Percentiles rank a stretch among this genome's conserved stretches.
These are phyloP conservation scores for Musa acuminata DNA, from an alignment of 176 grass and related monocot species.

Conservation along the genomic window DNA sequence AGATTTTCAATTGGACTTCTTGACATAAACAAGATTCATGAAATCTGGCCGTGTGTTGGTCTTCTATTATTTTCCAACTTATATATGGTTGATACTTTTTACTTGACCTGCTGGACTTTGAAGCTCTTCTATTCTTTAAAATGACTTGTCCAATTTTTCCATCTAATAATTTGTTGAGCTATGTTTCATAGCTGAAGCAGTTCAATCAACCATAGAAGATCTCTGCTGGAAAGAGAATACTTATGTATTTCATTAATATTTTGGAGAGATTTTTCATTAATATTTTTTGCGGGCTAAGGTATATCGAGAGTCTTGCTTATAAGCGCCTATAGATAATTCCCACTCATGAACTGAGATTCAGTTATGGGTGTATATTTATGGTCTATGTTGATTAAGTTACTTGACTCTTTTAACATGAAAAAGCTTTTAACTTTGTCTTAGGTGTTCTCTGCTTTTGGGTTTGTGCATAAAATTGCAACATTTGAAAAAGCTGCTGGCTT, in stretches of 20 bases:
- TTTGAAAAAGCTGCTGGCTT: slow-evolving; percentile 99
- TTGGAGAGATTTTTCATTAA: neutral
- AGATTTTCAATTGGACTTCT: too few species aligned
- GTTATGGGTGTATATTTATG: neutral
- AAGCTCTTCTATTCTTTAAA: neutral
- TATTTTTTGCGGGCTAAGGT: neutral
- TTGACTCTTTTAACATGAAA: neutral
- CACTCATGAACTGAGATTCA: neutral
- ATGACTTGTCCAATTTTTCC: neutral
- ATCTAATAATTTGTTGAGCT: neutral
- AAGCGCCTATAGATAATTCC: neutral
- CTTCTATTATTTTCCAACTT: neutral
- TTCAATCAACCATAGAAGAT: neutral
- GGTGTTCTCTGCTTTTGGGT: slow-evolving; percentile 98
- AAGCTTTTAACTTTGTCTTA: neutral
- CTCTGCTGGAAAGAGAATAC: neutral
- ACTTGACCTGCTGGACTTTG: neutral
- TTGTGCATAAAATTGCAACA: slow-evolving; percentile 98
- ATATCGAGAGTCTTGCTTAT: neutral
- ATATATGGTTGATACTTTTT: neutral
- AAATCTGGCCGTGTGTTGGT: neutral
- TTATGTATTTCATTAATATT: neutral
- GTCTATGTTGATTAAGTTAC: neutral
- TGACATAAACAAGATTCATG: neutral
- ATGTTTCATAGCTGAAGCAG: neutral